Evolutionary conservation across 1,284 basidiomycete species (phyloP), one percentile per base, ranked within the genome.

Genomic region (Sporisorium iseilematis-ciliati): DNA sequence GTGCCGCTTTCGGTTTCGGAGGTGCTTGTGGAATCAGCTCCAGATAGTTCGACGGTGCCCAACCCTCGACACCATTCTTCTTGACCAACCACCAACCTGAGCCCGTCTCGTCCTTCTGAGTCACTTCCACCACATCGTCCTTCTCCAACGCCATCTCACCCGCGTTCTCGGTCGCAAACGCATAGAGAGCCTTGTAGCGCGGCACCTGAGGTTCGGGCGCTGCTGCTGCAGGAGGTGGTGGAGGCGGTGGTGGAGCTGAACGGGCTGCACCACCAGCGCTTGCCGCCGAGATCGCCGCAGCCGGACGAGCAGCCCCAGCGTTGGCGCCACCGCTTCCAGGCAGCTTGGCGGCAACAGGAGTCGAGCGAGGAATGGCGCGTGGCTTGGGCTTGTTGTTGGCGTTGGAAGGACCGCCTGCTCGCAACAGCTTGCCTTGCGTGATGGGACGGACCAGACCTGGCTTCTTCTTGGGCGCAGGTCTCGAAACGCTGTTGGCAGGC

Each of bases 1-100:
- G 65, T 21, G 75, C 82, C 40, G 84, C 82, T 38, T 69, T 75
- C 12, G 76, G 84, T 77, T 66, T 86, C 0, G 93, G 91, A 0
- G 90, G 88, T 7, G 93, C 90, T 0, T 92, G 89, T 0, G 90
- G 87, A 21, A 90, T 88, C 20, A 73, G 58, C 56, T 86, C 87
- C 70, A 87, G 94, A 93, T 65, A 97, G 97, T 82, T 98, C 94
- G 89, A 93, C 92, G 89, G 95, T 18, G 95, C 93, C 95, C 95
- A 99, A 16, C 94, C 96, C 85, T 98, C 94, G 23, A 88, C 86
- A 0, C 89, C 90, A 61, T 89, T 89, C 87, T 93, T 95, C 88
- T 92, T 93, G 55, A 98, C 92, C 46, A 98, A 88, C 95, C 96
- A 98, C 96, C 96, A 99, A 2, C 89, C 87, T 26, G 72, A 73